Conservation (phyloP, 352 stramenopile species). For the Globisporangium okanoganense region DNA sequence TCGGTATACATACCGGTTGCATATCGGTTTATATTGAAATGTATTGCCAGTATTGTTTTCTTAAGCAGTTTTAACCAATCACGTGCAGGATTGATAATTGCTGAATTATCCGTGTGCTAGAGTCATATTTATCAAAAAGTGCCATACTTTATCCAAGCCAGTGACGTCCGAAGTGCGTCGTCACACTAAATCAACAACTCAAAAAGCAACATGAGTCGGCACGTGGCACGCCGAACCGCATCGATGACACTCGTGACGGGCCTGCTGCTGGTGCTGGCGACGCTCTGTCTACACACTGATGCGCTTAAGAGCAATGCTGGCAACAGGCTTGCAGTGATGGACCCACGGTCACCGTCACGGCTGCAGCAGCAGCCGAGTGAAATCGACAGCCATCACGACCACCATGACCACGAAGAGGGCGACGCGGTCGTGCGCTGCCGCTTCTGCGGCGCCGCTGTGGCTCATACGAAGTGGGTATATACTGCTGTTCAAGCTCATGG, state of each 20-base stretch:
- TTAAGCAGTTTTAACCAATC: too few species aligned
- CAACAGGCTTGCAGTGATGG: conserved; percentile 8
- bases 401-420: conserved; percentile 17
- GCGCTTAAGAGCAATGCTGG: conserved; percentile 5
- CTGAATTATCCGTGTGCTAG: neutral
- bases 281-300: neutral
- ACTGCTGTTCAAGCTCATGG: too few species aligned
- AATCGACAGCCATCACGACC: conserved; percentile 1
- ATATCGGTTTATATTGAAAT: too few species aligned
- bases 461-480: conserved; percentile 47
- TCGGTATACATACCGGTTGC: too few species aligned
- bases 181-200: neutral
- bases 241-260: neutral
- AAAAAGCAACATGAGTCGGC: neutral
- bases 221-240: neutral
- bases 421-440: conserved; percentile 64
- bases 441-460: conserved; percentile 67
- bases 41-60: too few species aligned
- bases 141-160: neutral
- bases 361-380: neutral
- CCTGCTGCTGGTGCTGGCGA: conserved; percentile 1
- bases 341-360: neutral
- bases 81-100: too few species aligned
- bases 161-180: neutral
- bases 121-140: neutral